Percentiles rank a stretch among this genome's conserved stretches.
Evolutionary conservation across 768 basidiomycete species (phyloP).

Genomic region (Rhizopogon rudus): DNA sequence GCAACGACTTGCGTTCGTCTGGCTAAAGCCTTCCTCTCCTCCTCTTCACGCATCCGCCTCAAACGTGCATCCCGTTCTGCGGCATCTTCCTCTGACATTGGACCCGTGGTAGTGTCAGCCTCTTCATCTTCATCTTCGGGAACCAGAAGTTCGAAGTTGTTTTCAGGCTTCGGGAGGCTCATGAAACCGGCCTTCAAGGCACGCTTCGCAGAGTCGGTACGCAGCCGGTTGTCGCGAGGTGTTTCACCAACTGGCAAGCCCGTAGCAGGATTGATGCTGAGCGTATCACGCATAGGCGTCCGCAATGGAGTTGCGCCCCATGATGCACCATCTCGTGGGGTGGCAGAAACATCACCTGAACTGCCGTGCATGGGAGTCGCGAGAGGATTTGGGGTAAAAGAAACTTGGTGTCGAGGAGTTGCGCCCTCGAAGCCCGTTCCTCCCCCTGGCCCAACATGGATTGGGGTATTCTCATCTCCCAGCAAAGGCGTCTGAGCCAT

Average conservation of each 20-base stretch:
- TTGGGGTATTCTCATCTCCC: conserved; percentile 95
- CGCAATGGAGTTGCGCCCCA: conserved; percentile 75
- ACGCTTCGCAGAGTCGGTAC: conserved; percentile 59
- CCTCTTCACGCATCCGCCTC: conserved; percentile 62
- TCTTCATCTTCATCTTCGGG: conserved; percentile 76
- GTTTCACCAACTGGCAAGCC: conserved; percentile 58
- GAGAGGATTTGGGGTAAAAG: conserved; percentile 95
- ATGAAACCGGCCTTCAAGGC: conserved; percentile 79
- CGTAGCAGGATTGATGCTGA: conserved; percentile 79
- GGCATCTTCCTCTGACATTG: conserved; percentile 71
- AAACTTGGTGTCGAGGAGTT: conserved; percentile 85
- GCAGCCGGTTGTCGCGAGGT: conserved; percentile 71
- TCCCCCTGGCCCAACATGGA: conserved; percentile 67
- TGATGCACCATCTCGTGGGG: conserved; percentile 41
- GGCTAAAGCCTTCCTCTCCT: conserved; percentile 75
- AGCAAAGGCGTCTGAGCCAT: conserved; percentile 90
- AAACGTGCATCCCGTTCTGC: conserved; percentile 83
- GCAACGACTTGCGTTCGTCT: conserved; percentile 80
- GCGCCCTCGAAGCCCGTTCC: conserved; percentile 94
- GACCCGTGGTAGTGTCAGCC: conserved; percentile 21
- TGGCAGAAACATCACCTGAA: conserved; percentile 39
- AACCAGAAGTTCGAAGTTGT: conserved; percentile 93
- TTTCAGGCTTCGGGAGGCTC: conserved; percentile 87
- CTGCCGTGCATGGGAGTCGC: conserved; percentile 71
- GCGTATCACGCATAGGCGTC: conserved; percentile 91